Evolutionary conservation across 192 early-diverging fungal genomes (phyloP), one percentile per base, ranked within the genome.

Genomic region (Entophlyctis luteolus): DNA sequence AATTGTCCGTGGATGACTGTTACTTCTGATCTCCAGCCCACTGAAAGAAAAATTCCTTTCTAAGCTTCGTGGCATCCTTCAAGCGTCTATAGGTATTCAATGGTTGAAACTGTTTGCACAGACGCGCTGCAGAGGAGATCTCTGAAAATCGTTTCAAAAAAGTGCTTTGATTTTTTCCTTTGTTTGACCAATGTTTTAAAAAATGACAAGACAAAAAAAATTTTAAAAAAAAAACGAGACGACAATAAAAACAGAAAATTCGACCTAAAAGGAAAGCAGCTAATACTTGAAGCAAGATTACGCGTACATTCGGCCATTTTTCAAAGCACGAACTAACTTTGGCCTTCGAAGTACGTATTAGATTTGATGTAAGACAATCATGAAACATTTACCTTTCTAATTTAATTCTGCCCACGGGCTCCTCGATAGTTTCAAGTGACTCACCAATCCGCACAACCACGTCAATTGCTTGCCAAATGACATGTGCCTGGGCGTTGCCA

Each of bases 381-480:
- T 29, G 36, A n/a, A 8, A 55, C 8, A 10, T 18, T 29, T 45
- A 67, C 54, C 54, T 67, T 39, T 67, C 65, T 37, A 67, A 36
- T 39, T 67, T 67, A 39, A 67, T 55, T n/a, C 52, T 29, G 23
- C 65, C 65, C 4, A 67, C 33, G 10, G 65, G 65, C n/a, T 67
- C 65, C 10, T 54, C 53, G 18, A 67, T 25, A 4, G 65, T 67
- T 28, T 67, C 65, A 54, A 67, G 22, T 38, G 65, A 58, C 38
- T 67, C 54, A 23, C 65, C 65, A 55, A 67, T 67, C 34, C 52
- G 34, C 10, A 56, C 65, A 35, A 67, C 35, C 5, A 57, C 29
- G 35, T 67, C 65, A 18, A 67, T 22, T 31, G 52, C 38, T 27
- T 67, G 65, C 65, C 65, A 67, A 57, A 67, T 37, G 4, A 67